phyloP scores from a whole-genome alignment of 768 basidiomycete species.

The Cystoderma amianthinum region DNA sequence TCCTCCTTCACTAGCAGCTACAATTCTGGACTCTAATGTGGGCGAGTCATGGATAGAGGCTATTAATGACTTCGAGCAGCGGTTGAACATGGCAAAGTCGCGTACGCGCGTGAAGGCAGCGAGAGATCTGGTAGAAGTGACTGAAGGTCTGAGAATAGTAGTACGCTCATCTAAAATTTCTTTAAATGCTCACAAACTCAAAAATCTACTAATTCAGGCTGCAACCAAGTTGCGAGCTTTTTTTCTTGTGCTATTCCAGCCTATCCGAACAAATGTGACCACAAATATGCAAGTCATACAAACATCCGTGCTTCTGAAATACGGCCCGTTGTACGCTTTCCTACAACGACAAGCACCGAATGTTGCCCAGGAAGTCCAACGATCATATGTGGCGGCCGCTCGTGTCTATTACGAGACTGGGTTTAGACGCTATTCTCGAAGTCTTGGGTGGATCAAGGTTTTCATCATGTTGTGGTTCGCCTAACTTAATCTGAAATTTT shows the following conservation, averaged over 20 bases:
- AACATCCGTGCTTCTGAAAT: conserved; percentile 79
- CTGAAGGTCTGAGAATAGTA: conserved; percentile 84
- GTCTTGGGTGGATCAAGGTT: conserved; percentile 75
- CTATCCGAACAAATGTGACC: conserved; percentile 76
- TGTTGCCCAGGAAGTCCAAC: conserved; percentile 83
- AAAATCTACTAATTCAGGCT: conserved; percentile 41
- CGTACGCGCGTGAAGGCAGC: conserved; percentile 85
- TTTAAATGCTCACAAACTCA: too few species aligned
- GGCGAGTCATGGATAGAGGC: conserved; percentile 84
- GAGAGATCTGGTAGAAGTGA: conserved; percentile 73
- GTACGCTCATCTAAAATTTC: conserved; percentile 35
- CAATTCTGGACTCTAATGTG: conserved; percentile 80
- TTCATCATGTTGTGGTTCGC: conserved; percentile 3
- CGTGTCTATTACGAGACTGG: conserved; percentile 95
- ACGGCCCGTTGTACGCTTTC: conserved; percentile 76
- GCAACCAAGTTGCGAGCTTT: conserved; percentile 84
- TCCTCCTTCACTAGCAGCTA: conserved; percentile 68
- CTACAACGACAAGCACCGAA: conserved; percentile 74
- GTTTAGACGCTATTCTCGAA: conserved; percentile 83
- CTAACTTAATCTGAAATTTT: conserved; percentile 1
- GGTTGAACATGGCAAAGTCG: conserved; percentile 58
- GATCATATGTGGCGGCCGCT: conserved; percentile 77
- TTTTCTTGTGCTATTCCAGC: conserved; percentile 77
- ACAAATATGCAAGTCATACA: conserved; percentile 94
- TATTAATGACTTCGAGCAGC: conserved; percentile 75